Evolutionary conservation across 345 rosid genomes (phyloP), one percentile per base, ranked within the genome.

Genomic region (Jatropha curcas): DNA sequence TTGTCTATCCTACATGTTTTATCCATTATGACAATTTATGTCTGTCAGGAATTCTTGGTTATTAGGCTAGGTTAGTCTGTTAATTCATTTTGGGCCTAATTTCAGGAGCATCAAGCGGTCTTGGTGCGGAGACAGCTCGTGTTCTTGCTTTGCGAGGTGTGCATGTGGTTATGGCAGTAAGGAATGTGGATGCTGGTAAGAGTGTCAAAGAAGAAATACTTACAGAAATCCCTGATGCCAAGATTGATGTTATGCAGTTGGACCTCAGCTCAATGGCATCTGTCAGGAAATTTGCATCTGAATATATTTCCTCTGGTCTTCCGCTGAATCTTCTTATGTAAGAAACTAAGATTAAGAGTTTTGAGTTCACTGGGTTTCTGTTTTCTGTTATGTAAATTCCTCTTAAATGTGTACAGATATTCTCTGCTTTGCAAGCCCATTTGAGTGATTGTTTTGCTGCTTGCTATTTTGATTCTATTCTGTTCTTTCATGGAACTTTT

Each of bases 221-320:
- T 22, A 76, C 76, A 65, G 72, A 63, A 70, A 62, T 75, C 58
- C 70, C 79, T 25, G 9, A 14, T 62, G 74, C 74, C 11, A 69
- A 70, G 62, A 66, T 84, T 68, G 82, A 84, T 60, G 79, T 76
- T 27, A 81, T 81, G 79, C 74, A 71, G 62, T 68, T 84, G 67
- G 84, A 85, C 71, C 84, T 85, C 46, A 80, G 79, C 75, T 82
- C 82, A n/a, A 61, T 82, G 80, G 80, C 68, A 51, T 78, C 86
- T 0, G 81, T 82, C 4, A 52, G 81, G 74, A 85, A 78, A 68
- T 82, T 85, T 43, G 83, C 81, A 0, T 70, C 81, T 0, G 76
- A 78, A 5, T 82, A 60, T 70, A 76, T 30, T 19, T 67, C 84
- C 41, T 73, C 70, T 0, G 74, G 74, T 51, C 86, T 77, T 56